Evolutionary conservation across 1,139 yeast genomes (phyloP).

Genomic region (Suhomyces atakaporum): DNA sequence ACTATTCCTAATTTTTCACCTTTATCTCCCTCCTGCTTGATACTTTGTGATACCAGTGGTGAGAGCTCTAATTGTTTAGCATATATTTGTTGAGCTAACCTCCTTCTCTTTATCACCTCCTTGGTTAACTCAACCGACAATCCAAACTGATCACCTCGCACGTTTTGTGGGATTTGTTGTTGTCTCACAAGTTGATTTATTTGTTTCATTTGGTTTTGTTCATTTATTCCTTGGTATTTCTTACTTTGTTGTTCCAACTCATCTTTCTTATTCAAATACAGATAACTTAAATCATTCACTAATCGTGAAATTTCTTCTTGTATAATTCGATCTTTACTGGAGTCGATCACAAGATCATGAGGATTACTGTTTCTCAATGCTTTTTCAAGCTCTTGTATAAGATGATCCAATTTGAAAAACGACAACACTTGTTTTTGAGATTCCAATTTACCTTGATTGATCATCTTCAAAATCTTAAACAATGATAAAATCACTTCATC

Average conservation of each 20-base stretch:
- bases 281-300: slow-evolving; percentile 44
- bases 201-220: slow-evolving; percentile 14
- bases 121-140: slow-evolving; percentile 25
- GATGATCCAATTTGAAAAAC: slow-evolving; percentile 41
- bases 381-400: slow-evolving; percentile 28
- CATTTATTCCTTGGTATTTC: slow-evolving; percentile 21
- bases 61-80: slow-evolving; percentile 26
- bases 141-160: slow-evolving; percentile 17
- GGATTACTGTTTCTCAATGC: slow-evolving; percentile 16
- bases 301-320: slow-evolving; percentile 48
- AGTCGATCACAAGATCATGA: slow-evolving; percentile 24
- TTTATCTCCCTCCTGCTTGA: slow-evolving; percentile 2
- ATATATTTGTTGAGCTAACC: slow-evolving; percentile 22
- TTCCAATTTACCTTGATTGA: slow-evolving; percentile 32
- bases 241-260: slow-evolving; percentile 26
- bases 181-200: slow-evolving; percentile 8
- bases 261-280: slow-evolving; percentile 35
- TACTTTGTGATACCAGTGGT: slow-evolving; percentile 1
- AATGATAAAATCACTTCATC: slow-evolving; percentile 37
- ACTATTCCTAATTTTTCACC: slow-evolving; percentile 20
- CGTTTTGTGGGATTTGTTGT: slow-evolving; percentile 2
- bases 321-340: slow-evolving; percentile 34
- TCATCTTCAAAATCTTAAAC: slow-evolving; percentile 29
- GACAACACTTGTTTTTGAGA: slow-evolving; percentile 39
- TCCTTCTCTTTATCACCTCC: slow-evolving; percentile 26